Percentiles rank a stretch among this genome's conserved stretches.
Evolutionary conservation across 345 rosid species (phyloP).

Genomic region (Capsella bursapastoris): DNA sequence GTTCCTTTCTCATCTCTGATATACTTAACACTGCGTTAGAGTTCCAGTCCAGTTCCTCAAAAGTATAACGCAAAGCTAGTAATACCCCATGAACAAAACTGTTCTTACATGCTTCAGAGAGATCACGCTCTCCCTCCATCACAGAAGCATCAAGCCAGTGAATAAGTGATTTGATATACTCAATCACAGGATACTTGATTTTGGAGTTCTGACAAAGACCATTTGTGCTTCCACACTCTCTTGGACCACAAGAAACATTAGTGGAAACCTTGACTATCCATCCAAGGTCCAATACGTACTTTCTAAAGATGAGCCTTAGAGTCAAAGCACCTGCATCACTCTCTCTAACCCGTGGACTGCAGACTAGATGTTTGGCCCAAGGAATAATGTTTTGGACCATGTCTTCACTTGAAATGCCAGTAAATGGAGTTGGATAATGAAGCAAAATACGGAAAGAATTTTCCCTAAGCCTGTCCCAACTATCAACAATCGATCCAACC

Average conservation of each 20-base stretch:
- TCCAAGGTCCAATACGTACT: conserved; percentile 86
- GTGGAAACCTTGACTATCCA: conserved; percentile 71
- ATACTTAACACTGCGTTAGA: conserved; percentile 63
- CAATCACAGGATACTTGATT: conserved; percentile 62
- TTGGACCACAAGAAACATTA: conserved; percentile 55
- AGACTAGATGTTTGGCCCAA: conserved; percentile 88
- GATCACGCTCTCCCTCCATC: conserved; percentile 80
- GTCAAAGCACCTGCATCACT: conserved; percentile 95
- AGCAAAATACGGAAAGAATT: conserved; percentile 87
- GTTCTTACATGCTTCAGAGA: conserved; percentile 78
- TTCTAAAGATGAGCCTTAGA: conserved; percentile 80
- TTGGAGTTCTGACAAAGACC: conserved; percentile 42
- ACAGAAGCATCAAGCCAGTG: conserved; percentile 79
- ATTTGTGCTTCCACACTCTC: conserved; percentile 46
- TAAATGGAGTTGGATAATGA: conserved; percentile 89
- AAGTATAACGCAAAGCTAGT: conserved; percentile 85
- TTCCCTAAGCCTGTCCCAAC: conserved; percentile 96
- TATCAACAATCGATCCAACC: conserved; percentile 91
- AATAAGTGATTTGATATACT: conserved; percentile 71
- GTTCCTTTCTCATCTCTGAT: conserved; percentile 69
- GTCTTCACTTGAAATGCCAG: conserved; percentile 75
- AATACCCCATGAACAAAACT: conserved; percentile 96
- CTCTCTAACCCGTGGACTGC: conserved; percentile 98
- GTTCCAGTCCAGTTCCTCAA: conserved; percentile 95
- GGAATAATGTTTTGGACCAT: conserved; percentile 67